Evolutionary conservation across 2,329 filamentous ascomycete species (phyloP).

Genomic region (Fusarium tricinctum): DNA sequence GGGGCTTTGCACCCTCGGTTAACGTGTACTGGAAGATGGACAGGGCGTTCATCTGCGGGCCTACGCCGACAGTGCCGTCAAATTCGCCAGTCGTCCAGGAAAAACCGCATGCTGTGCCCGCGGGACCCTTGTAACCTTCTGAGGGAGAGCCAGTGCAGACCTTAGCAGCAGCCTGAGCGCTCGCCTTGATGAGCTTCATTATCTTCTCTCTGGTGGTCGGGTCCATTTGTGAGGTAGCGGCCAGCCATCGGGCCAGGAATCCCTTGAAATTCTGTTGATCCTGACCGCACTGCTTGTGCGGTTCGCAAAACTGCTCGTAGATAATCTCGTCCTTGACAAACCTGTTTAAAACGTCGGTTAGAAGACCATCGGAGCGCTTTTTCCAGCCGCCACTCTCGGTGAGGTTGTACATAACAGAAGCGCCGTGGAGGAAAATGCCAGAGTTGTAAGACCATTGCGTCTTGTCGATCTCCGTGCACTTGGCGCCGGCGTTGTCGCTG

Average conservation of each 20-base stretch:
- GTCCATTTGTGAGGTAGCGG: slow-evolving; percentile 68
- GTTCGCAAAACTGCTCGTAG: slow-evolving; percentile 77
- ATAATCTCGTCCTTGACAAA: slow-evolving; percentile 71
- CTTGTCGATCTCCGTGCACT: slow-evolving; percentile 67
- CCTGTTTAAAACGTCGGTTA: slow-evolving; percentile 63
- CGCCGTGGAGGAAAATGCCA: slow-evolving; percentile 74
- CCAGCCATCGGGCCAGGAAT: slow-evolving; percentile 77
- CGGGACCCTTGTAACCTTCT: slow-evolving; percentile 62
- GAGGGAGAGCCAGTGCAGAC: slow-evolving; percentile 64
- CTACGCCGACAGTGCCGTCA: slow-evolving; percentile 74
- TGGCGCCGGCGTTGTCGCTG: slow-evolving; percentile 58
- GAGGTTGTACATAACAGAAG: slow-evolving; percentile 72
- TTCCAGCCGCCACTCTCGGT: slow-evolving; percentile 69
- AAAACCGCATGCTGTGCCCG: slow-evolving; percentile 76
- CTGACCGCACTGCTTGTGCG: slow-evolving; percentile 70
- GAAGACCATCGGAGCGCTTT: slow-evolving; percentile 69
- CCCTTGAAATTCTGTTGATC: slow-evolving; percentile 84
- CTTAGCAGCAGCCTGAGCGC: slow-evolving; percentile 65
- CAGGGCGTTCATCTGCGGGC: slow-evolving; percentile 78
- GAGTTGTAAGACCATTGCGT: slow-evolving; percentile 79
- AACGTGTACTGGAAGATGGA: slow-evolving; percentile 74
- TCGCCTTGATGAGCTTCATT: slow-evolving; percentile 64
- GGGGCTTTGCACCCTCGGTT: slow-evolving; percentile 57
- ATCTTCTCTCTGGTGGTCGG: slow-evolving; percentile 66
- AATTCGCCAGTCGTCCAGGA: slow-evolving; percentile 70